These are phyloP conservation scores for Anisogramma anomala DNA, from an alignment of 2,329 filamentous ascomycete species.

Conservation along the genomic window DNA sequence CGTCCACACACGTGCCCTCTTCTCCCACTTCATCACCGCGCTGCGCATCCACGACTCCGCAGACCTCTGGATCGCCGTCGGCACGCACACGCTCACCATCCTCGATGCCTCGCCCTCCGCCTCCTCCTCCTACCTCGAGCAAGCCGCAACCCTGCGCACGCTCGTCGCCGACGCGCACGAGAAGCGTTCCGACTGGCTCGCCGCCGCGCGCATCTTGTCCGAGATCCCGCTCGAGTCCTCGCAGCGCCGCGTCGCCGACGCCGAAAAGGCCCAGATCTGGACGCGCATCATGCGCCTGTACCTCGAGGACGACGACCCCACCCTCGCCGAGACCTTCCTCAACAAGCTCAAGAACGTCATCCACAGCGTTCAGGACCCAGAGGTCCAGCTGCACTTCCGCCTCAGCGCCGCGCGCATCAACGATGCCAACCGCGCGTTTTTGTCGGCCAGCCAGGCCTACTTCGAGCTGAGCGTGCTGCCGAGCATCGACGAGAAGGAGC, in stretches of 20 bases:
- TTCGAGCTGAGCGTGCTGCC: slow-evolving; percentile 71
- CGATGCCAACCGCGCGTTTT: slow-evolving; percentile 80
- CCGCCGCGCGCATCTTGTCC: slow-evolving; percentile 66
- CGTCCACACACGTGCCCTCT: slow-evolving; percentile 61
- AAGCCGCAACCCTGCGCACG: slow-evolving; percentile 67
- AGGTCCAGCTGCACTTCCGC: slow-evolving; percentile 72
- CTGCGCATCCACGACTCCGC: slow-evolving; percentile 50
- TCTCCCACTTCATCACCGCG: slow-evolving; percentile 52
- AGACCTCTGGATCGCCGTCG: slow-evolving; percentile 63
- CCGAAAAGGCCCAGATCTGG: slow-evolving; percentile 77
- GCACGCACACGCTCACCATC: slow-evolving; percentile 57
- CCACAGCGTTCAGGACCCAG: slow-evolving; percentile 61
- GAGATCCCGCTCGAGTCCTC: slow-evolving; percentile 82
- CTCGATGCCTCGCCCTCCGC: slow-evolving; percentile 43
- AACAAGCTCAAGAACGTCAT: slow-evolving; percentile 95
- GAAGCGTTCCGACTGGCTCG: slow-evolving; percentile 64
- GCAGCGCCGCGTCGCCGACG: slow-evolving; percentile 70
- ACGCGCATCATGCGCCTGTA: slow-evolving; percentile 90
- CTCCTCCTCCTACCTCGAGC: slow-evolving; percentile 69
- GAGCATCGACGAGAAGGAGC: slow-evolving; percentile 74
- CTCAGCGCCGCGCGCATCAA: slow-evolving; percentile 87
- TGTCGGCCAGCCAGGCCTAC: slow-evolving; percentile 79
- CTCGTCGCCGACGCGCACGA: slow-evolving; percentile 78
- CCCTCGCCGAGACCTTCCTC: slow-evolving; percentile 71
- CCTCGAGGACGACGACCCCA: slow-evolving; percentile 86